Conservation (phyloP, 2,329 filamentous ascomycete species). For the Calonectria leucothoes region DNA sequence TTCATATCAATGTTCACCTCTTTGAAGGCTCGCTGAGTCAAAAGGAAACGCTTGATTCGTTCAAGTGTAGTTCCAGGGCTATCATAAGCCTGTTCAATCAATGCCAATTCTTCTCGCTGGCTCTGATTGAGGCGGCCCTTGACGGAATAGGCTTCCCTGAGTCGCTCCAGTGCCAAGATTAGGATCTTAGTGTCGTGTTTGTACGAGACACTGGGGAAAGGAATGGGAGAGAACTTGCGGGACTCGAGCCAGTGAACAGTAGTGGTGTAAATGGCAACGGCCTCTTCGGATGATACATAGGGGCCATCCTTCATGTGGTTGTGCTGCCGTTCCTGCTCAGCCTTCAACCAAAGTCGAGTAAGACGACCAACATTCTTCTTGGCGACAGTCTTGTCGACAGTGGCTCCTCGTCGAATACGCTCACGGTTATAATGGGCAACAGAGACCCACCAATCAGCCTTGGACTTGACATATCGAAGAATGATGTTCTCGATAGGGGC, state of each 20-base stretch:
- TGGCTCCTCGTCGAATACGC: conserved; percentile 94
- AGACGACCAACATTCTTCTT: conserved; percentile 98
- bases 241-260: conserved; percentile 99
- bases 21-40: conserved; percentile 98
- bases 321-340: conserved; percentile 97
- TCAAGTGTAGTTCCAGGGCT: conserved; percentile 96
- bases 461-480: conserved; percentile 97
- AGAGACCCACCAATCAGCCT: conserved; percentile 99
- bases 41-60: conserved; percentile 95
- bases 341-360: conserved; percentile 96
- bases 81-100: conserved; percentile 98
- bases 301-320: conserved; percentile 99
- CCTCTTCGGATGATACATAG: conserved; percentile 98
- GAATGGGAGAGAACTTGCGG: conserved; percentile 97
- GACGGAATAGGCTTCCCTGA: conserved; percentile 96
- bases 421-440: conserved; percentile 99
- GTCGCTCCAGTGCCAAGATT: conserved; percentile 91
- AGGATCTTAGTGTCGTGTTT: conserved; percentile 99
- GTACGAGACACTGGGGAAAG: conserved; percentile 98
- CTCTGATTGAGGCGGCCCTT: conserved; percentile 97
- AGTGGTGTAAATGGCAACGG: conserved; percentile 98
- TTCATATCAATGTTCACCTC: conserved; percentile 99
- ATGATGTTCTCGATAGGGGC: conserved; percentile 99
- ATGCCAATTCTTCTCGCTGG: conserved; percentile 93
- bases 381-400: conserved; percentile 98